Conservation (phyloP, 169 alveolate genomes). For the Neospora caninum region DNA sequence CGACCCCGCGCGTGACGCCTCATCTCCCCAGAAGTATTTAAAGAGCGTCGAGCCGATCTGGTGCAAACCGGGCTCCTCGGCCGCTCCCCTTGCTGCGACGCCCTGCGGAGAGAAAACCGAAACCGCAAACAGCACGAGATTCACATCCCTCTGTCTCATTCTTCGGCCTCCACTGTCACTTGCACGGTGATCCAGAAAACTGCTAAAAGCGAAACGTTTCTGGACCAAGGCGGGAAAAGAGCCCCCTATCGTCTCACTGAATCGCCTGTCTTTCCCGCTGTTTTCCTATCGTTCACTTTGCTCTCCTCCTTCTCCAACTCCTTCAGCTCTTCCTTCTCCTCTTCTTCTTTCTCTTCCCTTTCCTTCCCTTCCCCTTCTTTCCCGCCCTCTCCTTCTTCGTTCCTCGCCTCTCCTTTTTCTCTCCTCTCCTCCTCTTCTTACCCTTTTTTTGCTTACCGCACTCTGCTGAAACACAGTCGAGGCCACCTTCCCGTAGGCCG, state of each 20-base stretch:
- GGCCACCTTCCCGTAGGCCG: not conserved
- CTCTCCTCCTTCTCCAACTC: too few species aligned
- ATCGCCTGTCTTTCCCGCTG: too few species aligned
- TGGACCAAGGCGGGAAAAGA: too few species aligned
- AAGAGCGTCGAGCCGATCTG: not conserved
- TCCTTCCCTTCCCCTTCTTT: too few species aligned
- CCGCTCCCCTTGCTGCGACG: not conserved
- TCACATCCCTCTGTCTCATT: not conserved
- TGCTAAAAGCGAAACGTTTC: too few species aligned
- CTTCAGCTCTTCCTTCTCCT: too few species aligned
- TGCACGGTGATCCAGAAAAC: not conserved
- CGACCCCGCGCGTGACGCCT: not conserved
- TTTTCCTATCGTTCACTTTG: too few species aligned
- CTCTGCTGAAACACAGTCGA: not conserved
- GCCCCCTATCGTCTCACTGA: too few species aligned
- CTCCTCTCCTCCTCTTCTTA: too few species aligned
- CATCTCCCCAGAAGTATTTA: not conserved
- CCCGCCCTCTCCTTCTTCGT: too few species aligned
- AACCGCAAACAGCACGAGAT: not conserved
- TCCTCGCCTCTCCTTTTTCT: too few species aligned
- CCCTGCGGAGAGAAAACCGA: not conserved
- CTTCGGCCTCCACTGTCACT: not conserved
- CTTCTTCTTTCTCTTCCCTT: too few species aligned
- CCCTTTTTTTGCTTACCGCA: not conserved
- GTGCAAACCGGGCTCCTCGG: not conserved